A percentile compares a stretch with the other conserved stretches of the same genome.
Conservation (phyloP, 768 basidiomycete species). For the Rubroboletus satanas region DNA sequence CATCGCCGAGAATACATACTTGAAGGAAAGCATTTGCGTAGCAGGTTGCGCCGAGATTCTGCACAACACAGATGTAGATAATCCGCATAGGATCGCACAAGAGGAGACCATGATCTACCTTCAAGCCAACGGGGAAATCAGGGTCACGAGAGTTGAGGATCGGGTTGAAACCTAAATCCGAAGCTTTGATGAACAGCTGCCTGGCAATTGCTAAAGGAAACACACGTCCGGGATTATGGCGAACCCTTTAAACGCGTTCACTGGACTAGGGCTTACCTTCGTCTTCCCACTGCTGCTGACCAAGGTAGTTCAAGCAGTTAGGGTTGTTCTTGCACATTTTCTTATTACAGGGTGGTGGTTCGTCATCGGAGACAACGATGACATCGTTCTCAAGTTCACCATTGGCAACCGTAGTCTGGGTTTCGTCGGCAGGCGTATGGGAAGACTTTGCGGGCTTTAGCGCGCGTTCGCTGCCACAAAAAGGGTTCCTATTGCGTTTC, state of each 20-base stretch:
- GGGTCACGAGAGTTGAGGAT: constrained; percentile 44
- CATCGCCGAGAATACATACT: constrained; percentile 37
- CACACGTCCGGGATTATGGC: constrained; percentile 9
- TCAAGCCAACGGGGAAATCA: constrained; percentile 70
- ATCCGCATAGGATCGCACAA: not conserved
- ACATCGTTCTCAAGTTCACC: constrained; percentile 58
- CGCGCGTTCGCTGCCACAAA: constrained; percentile 59
- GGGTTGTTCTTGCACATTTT: constrained; percentile 73
- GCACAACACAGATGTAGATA: constrained; percentile 1
- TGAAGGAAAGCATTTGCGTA: constrained; percentile 96
- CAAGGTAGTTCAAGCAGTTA: constrained; percentile 83
- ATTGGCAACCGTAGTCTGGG: constrained; percentile 16
- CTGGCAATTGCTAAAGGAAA: constrained; percentile 44
- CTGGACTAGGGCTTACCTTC: constrained; percentile 43
- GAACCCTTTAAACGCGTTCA: constrained; percentile 8
- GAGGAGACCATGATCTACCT: constrained; percentile 40
- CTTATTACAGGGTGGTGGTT: constrained; percentile 51
- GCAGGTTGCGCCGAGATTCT: constrained; percentile 97
- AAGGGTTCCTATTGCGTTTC: constrained; percentile 41
- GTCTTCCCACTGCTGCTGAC: constrained; percentile 78
- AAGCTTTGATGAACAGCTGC: constrained; percentile 48
- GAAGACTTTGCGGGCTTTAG: constrained; percentile 19
- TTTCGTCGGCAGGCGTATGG: constrained; percentile 8
- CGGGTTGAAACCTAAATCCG: constrained; percentile 56
- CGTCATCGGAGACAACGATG: constrained; percentile 70